A percentile compares a stretch with the other conserved stretches of the same genome.
These are phyloP conservation scores for Neopestalotiopsis sp. DNA, from an alignment of 2,329 filamentous ascomycete genomes.

Conservation along the genomic window DNA sequence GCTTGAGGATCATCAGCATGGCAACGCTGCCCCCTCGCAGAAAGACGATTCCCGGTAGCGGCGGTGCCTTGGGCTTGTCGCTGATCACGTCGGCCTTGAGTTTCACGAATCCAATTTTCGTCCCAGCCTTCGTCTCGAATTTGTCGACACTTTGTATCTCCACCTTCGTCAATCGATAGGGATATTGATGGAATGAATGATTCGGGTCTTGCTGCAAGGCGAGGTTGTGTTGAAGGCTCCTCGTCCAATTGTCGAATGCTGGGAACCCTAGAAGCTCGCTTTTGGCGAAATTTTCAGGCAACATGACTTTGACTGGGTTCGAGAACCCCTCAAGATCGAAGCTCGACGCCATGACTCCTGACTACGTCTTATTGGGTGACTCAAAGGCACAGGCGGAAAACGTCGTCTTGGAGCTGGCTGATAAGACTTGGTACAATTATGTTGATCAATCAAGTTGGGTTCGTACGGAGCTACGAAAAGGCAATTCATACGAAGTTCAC, in stretches of 20 bases:
- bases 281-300: background rate
- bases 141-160: background rate
- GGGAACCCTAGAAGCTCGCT: background rate
- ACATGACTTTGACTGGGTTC: background rate
- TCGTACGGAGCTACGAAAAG: no score
- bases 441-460: no score
- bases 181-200: background rate
- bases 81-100: background rate
- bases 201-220: background rate
- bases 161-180: background rate
- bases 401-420: no score
- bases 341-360: background rate
- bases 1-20: conserved; percentile 49
- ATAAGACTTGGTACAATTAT: no score
- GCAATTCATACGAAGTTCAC: no score
- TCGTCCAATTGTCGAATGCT: background rate
- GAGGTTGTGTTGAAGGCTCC: background rate
- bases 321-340: background rate
- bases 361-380: no score
- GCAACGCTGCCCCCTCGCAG: background rate
- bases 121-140: background rate
- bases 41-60: background rate
- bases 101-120: background rate
- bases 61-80: background rate
- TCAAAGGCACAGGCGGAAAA: no score